Evolutionary conservation across 305 asterid species (phyloP).

Genomic region (Fraxinus nigra): DNA sequence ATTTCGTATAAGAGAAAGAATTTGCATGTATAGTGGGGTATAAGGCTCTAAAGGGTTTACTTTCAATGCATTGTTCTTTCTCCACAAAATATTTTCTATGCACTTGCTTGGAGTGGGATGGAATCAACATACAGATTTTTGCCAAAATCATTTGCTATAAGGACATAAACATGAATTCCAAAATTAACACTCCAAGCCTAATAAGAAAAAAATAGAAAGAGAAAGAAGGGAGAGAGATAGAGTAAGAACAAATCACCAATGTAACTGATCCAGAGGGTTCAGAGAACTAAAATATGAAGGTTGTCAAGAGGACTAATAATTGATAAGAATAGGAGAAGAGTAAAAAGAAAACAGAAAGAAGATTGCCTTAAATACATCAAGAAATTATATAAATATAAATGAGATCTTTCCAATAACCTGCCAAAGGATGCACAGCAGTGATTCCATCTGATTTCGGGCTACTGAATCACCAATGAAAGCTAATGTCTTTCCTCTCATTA

Average conservation of each 20-base stretch:
- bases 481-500: slow-evolving; percentile 88
- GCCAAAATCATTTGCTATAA: neutral
- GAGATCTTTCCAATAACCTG: slow-evolving; percentile 49
- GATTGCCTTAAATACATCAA: neutral
- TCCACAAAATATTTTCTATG: neutral
- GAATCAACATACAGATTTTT: neutral
- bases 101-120: neutral
- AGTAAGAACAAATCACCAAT: neutral
- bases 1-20: neutral
- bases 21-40: neutral
- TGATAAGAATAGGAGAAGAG: neutral
- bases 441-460: slow-evolving; percentile 97
- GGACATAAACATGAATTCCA: neutral
- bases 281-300: neutral
- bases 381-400: slow-evolving; percentile 7
- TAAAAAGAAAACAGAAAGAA: neutral
- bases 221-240: neutral
- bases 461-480: slow-evolving; percentile 97
- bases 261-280: neutral
- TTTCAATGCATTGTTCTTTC: neutral
- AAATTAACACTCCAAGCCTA: neutral
- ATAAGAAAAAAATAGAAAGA: neutral
- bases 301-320: neutral
- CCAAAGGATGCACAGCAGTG: slow-evolving; percentile 90
- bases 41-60: neutral